These are phyloP conservation scores for Peziza echinospora DNA, from an alignment of 495 filamentous ascomycete genomes.

Conservation along the genomic window DNA sequence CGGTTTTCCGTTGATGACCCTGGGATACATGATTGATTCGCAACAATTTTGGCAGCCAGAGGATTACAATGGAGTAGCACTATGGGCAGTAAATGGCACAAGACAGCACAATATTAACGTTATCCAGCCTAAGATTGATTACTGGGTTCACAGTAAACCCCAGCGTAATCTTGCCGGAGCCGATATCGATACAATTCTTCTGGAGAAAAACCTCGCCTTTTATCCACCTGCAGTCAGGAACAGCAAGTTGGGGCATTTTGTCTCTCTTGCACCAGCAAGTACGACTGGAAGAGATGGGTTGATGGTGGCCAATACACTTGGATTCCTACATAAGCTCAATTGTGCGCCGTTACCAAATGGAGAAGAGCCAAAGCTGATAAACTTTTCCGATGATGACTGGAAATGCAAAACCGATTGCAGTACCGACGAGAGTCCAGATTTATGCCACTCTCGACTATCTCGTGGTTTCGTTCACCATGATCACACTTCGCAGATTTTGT, in stretches of 20 bases:
- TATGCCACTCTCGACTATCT: conserved; percentile 7
- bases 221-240: conserved; percentile 9
- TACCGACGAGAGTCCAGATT: conserved; percentile 3
- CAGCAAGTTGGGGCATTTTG: conserved; percentile 8
- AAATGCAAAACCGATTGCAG: conserved; percentile 4
- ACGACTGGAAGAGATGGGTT: conserved; percentile 7
- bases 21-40: conserved; percentile 9
- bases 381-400: conserved; percentile 5
- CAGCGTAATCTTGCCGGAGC: conserved; percentile 9
- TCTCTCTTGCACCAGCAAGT: conserved; percentile 3
- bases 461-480: conserved; percentile 1
- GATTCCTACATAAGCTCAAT: conserved; percentile 6
- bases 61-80: conserved; percentile 5
- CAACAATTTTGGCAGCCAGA: conserved; percentile 9
- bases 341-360: conserved; percentile 4
- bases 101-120: conserved; percentile 1
- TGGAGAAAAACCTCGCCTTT: conserved; percentile 2
- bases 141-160: conserved; percentile 10
- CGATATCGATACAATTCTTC: not conserved
- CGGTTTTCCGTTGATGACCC: conserved; percentile 10
- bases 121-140: conserved; percentile 1
- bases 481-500: conserved; percentile 6
- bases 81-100: conserved; percentile 7
- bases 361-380: conserved; percentile 5
- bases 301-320: conserved; percentile 10